Base-by-base conservation (phyloP, 257 asterid species). In the Leonotis leonurus region DNA sequence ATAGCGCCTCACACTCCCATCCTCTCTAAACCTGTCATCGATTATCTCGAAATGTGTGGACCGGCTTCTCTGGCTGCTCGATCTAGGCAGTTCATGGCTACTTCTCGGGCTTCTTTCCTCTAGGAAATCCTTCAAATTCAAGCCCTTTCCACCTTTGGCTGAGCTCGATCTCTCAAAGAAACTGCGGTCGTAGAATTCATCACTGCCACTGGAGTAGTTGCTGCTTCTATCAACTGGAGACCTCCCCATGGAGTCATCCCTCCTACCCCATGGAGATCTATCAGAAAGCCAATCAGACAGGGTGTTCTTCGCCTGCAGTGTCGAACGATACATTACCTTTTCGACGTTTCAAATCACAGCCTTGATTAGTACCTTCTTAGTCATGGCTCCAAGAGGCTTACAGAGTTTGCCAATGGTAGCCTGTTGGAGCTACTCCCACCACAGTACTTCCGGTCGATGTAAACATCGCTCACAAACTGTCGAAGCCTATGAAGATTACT, bases 11-110 rank as follows among this genome's bases (percentile, higher is more conserved):
- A 73, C 83, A 55, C 69, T 60, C 45, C 89, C 92, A 52, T 85
- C 88, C 3, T 92, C 96, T 22, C 95, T 83, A 43, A 83, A 86
- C 78, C 99, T 80, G 67, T 92, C 97, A 69, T 92, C 97, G 52
- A 92, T 95, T 55, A 92, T 75, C 87, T 89, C 97, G 64, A 92
- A 83, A 60, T 68, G 81, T 14, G 21, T 7, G 33, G 85, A 44
- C 36, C 80, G 73, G 25, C 71, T 50, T 73, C 72, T 79, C 4
- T 50, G 77, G 67, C 77, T 67, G 46, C 58, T 64, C n/a, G 87
- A 57, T 60, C 70, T 84, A 18, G 22, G 29, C 11, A 44, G 65
- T 60, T 70, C 81, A 56, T 78, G 83, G 26, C 21, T 40, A 55
- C 57, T 35, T 49, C 37, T 70, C 45, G 90, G 91, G 68, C 77